phyloP scores from a whole-genome alignment of 176 grass and related monocot genomes.

The Avena eriantha region DNA sequence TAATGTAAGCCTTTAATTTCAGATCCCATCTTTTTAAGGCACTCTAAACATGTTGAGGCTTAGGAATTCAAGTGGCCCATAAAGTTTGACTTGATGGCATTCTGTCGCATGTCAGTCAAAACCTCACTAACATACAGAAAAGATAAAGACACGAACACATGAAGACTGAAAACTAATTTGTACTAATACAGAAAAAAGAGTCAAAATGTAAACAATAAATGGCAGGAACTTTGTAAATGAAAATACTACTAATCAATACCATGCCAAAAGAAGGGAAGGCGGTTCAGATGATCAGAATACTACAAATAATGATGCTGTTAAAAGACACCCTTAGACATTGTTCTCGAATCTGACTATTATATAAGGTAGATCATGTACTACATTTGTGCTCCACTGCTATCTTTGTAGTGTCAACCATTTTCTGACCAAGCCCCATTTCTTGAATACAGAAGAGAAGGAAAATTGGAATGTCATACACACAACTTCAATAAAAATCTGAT shows the following conservation, averaged over 20 bases:
- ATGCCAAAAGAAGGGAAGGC: constrained; percentile 16
- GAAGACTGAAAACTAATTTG: neutral
- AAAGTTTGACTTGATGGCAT: constrained; percentile 2
- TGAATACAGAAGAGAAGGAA: neutral
- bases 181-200: neutral
- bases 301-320: neutral
- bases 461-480: neutral
- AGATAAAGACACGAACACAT: neutral
- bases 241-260: constrained; percentile 7
- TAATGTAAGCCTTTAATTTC: neutral
- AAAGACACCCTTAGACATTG: neutral
- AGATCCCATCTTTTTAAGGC: neutral
- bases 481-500: neutral
- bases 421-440: neutral
- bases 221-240: neutral
- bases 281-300: neutral
- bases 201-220: neutral
- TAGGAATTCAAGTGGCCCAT: neutral
- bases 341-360: neutral
- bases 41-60: neutral
- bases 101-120: neutral
- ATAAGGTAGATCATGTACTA: neutral
- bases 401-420: constrained; percentile 24
- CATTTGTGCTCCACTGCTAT: neutral
- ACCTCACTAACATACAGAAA: neutral